Evolutionary conservation across 495 filamentous ascomycete species (phyloP).

Genomic region (Aspergillus sclerotioniger): DNA sequence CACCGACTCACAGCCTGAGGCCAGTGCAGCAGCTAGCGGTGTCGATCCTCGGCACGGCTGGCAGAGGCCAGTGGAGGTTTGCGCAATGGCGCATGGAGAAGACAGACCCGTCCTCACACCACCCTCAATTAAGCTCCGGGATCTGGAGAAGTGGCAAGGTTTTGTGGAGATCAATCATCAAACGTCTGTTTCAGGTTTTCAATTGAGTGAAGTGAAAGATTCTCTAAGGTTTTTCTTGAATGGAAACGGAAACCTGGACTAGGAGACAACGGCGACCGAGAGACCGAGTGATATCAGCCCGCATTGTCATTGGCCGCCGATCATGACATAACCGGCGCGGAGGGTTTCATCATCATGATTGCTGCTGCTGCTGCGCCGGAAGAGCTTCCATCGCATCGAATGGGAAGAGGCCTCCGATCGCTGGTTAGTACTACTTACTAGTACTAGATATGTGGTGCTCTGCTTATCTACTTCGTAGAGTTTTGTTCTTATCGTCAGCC

Average conservation of each 20-base stretch:
- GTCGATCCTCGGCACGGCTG: slow-evolving; percentile 4
- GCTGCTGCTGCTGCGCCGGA: background rate
- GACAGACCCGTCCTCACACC: background rate
- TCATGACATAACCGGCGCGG: slow-evolving; percentile 3
- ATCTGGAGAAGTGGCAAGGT: background rate
- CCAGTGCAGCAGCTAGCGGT: slow-evolving; percentile 2
- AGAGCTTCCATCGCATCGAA: background rate
- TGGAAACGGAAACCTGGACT: background rate
- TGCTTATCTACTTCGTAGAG: no score
- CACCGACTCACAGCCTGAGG: background rate
- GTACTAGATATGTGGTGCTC: no score
- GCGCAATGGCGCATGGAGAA: background rate
- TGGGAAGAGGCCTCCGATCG: background rate
- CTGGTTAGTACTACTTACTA: background rate
- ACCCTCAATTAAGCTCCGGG: background rate
- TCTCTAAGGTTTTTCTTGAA: background rate
- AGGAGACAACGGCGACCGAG: background rate
- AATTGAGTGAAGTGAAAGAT: background rate
- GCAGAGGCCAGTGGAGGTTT: background rate
- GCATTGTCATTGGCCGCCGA: slow-evolving; percentile 3
- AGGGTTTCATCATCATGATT: slow-evolving; percentile 9
- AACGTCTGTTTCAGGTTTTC: background rate
- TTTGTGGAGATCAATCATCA: background rate
- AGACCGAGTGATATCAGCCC: background rate
- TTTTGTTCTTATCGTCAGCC: no score